A percentile compares a stretch with the other conserved stretches of the same genome.
These are phyloP conservation scores for Tylopilus rubrobrunneus DNA, from an alignment of 768 basidiomycete genomes.

Conservation along the genomic window DNA sequence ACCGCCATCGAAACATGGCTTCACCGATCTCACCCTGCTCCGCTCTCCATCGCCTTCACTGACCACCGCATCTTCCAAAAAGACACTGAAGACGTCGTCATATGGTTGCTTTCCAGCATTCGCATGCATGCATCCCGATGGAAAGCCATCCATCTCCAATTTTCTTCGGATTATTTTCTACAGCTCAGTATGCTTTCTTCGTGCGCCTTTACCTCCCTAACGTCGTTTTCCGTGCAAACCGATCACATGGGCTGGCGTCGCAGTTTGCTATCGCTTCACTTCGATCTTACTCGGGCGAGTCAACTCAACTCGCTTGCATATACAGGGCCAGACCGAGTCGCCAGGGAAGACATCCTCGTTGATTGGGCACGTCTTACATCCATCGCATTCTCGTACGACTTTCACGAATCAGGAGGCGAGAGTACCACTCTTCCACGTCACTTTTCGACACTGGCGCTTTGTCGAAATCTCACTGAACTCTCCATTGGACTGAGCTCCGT, in stretches of 20 bases:
- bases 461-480: constrained; percentile 20
- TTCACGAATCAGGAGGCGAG: constrained; percentile 25
- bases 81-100: constrained; percentile 20
- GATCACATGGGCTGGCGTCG: constrained; percentile 29
- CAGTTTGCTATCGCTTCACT: constrained; percentile 14
- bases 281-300: constrained; percentile 18
- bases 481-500: constrained; percentile 21
- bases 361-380: constrained; percentile 25
- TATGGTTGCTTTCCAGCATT: constrained; percentile 19
- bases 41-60: constrained; percentile 23
- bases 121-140: constrained; percentile 18
- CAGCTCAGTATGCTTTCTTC: constrained; percentile 17
- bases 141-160: constrained; percentile 24
- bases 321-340: constrained; percentile 22
- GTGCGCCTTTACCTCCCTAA: constrained; percentile 19
- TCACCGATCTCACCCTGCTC: constrained; percentile 15
- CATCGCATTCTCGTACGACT: constrained; percentile 21
- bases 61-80: constrained; percentile 25
- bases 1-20: constrained; percentile 23
- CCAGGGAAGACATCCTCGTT: constrained; percentile 20
- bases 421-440: constrained; percentile 19
- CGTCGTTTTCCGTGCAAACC: constrained; percentile 20
- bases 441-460: constrained; percentile 13
- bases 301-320: constrained; percentile 21
- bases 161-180: constrained; percentile 27